Evolutionary conservation across 345 rosid genomes (phyloP).

Genomic region (Boechera stricta): DNA sequence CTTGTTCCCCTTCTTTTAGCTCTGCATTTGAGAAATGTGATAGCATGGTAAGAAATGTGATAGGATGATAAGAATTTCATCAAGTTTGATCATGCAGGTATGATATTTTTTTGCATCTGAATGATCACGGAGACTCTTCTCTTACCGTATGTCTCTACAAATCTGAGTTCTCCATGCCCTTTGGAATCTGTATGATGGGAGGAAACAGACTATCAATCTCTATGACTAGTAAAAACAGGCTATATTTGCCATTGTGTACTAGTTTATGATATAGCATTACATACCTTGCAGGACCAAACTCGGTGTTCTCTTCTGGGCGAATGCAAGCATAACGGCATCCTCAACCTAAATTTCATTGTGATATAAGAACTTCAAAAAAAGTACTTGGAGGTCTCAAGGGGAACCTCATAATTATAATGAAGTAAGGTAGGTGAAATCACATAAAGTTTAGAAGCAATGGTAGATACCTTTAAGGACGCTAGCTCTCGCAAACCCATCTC

Average conservation of each 20-base stretch:
- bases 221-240: not conserved
- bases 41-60: not conserved
- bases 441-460: not conserved
- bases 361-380: not conserved
- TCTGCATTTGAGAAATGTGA: slow-evolving; percentile 54
- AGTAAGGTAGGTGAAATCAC: not conserved
- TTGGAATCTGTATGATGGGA: slow-evolving; percentile 61
- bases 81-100: not conserved
- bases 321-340: slow-evolving; percentile 82
- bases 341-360: slow-evolving; percentile 62
- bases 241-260: not conserved
- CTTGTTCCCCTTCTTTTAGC: slow-evolving; percentile 71
- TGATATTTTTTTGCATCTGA: not conserved
- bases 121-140: not conserved
- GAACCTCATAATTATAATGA: not conserved
- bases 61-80: not conserved
- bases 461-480: slow-evolving; percentile 82
- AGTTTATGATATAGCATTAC: slow-evolving; percentile 37
- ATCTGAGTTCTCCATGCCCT: slow-evolving; percentile 64
- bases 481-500: slow-evolving; percentile 97
- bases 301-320: slow-evolving; percentile 65
- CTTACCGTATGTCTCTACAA: slow-evolving; percentile 83
- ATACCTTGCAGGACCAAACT: slow-evolving; percentile 57
- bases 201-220: not conserved
- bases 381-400: not conserved